These are phyloP conservation scores for Geotrichum restrictum DNA, from an alignment of 1,139 yeast species.

Conservation along the genomic window DNA sequence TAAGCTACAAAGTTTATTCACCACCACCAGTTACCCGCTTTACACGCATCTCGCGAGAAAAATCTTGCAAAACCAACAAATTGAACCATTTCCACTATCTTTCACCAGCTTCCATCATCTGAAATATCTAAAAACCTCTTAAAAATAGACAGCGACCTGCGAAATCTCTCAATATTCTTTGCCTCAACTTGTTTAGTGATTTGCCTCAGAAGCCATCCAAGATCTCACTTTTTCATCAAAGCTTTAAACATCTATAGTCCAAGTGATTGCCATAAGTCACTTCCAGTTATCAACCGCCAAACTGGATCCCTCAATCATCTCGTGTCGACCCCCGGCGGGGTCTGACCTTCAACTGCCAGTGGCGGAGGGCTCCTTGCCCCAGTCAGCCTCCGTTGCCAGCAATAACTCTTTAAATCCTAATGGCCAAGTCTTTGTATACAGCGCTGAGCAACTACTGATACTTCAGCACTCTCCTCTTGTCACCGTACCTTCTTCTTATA, in stretches of 20 bases:
- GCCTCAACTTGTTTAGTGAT: neutral
- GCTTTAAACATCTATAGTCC: neutral
- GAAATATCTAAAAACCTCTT: too few species aligned
- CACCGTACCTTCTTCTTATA: slow-evolving; percentile 9
- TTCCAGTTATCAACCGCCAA: neutral
- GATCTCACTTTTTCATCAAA: neutral
- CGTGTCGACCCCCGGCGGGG: slow-evolving; percentile 16
- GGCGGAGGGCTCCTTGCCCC: neutral
- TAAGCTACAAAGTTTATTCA: too few species aligned
- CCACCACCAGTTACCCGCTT: neutral
- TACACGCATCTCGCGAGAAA: too few species aligned
- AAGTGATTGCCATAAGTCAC: neutral
- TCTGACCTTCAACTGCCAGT: neutral
- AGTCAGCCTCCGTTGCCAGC: neutral
- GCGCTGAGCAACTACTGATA: slow-evolving; percentile 11
- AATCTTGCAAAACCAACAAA: too few species aligned
- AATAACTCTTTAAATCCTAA: slow-evolving; percentile 18
- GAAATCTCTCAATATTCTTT: too few species aligned
- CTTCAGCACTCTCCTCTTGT: slow-evolving; percentile 17
- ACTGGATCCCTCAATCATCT: slow-evolving; percentile 22
- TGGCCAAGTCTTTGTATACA: slow-evolving; percentile 9
- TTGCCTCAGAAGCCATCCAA: neutral
- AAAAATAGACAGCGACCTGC: too few species aligned
- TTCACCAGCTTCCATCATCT: too few species aligned
- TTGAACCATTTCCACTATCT: too few species aligned